phyloP scores from a whole-genome alignment of 768 basidiomycete species.

The Saitozyma sp. region DNA sequence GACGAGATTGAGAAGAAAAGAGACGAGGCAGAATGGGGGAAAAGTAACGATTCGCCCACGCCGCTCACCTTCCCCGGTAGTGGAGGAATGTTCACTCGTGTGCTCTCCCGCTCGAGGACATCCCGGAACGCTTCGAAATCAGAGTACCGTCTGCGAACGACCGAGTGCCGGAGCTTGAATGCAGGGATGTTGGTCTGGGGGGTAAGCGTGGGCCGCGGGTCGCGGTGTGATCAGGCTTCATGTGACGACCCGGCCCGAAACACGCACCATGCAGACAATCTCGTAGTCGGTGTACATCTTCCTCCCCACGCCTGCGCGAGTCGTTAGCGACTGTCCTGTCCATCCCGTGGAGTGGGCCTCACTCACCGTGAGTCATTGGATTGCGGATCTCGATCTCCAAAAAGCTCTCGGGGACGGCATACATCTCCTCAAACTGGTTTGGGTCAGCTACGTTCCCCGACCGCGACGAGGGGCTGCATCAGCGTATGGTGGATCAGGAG shows the following conservation, averaged over 20 bases:
- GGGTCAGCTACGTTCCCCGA: neutral
- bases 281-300: constrained; percentile 99
- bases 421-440: constrained; percentile 82
- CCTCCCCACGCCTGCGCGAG: constrained; percentile 74
- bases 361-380: constrained; percentile 90
- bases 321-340: neutral
- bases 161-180: constrained; percentile 91
- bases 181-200: constrained; percentile 94
- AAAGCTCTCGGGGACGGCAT: constrained; percentile 93
- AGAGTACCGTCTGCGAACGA: constrained; percentile 83
- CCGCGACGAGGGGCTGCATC: neutral
- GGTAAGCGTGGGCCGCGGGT: no score
- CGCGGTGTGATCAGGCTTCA: neutral
- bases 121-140: constrained; percentile 97
- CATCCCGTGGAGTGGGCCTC: neutral
- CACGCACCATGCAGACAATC: constrained; percentile 85
- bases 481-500: neutral
- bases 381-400: constrained; percentile 96
- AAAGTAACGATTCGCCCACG: neutral
- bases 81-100: constrained; percentile 94
- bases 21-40: neutral
- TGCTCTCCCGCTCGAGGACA: constrained; percentile 93
- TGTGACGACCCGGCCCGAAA: neutral
- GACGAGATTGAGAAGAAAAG: neutral
- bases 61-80: constrained; percentile 76